These are phyloP conservation scores for Calonectria pseudoreteaudii DNA, from an alignment of 2,329 filamentous ascomycete genomes.

Conservation along the genomic window DNA sequence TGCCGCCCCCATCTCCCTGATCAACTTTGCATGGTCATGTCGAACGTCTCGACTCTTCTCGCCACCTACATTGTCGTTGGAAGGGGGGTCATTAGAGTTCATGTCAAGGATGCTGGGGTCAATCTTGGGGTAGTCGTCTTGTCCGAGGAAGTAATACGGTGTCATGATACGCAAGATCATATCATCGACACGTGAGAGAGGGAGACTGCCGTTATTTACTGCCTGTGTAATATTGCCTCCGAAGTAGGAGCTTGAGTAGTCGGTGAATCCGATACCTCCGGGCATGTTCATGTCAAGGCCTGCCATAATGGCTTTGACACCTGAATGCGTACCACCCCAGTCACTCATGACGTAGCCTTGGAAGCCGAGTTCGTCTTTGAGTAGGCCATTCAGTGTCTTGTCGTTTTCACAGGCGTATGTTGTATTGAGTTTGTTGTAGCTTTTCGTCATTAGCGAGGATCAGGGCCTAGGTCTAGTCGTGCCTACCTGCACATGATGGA, in stretches of 20 bases:
- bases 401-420: constrained; percentile 63
- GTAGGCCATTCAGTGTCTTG: constrained; percentile 58
- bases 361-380: constrained; percentile 63
- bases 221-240: constrained; percentile 56
- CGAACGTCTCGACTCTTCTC: constrained; percentile 61
- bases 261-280: constrained; percentile 48
- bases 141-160: constrained; percentile 59
- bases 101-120: constrained; percentile 51
- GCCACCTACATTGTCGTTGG: constrained; percentile 41
- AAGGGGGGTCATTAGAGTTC: constrained; percentile 46
- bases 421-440: constrained; percentile 58
- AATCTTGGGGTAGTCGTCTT: constrained; percentile 57
- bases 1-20: constrained; percentile 62
- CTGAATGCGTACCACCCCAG: constrained; percentile 54
- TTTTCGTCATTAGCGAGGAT: background rate
- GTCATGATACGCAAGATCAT: constrained; percentile 64
- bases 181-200: constrained; percentile 54
- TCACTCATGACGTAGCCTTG: constrained; percentile 59
- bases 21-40: constrained; percentile 64
- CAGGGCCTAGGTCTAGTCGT: too few relatives aligned
- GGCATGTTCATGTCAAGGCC: constrained; percentile 65
- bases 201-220: constrained; percentile 58
- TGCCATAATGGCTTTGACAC: constrained; percentile 55
- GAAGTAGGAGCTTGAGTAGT: constrained; percentile 52
- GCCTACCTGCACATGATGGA: constrained; percentile 53